Evolutionary conservation across 192 early-diverging fungal genomes (phyloP), one percentile per base, ranked within the genome.

Genomic region (Radiomyces spectabilis): DNA sequence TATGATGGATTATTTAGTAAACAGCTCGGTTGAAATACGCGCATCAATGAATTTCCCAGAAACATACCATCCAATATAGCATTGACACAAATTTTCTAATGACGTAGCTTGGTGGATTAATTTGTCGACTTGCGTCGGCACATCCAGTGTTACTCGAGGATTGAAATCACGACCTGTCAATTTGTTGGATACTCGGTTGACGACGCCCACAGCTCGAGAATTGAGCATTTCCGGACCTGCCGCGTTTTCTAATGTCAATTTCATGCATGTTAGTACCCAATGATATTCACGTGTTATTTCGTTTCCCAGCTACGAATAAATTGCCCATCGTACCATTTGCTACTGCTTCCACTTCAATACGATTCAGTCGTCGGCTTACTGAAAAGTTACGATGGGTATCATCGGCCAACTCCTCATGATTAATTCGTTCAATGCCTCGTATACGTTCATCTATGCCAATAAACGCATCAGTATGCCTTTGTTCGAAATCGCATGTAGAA

Each of bases 101-200:
- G 85, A 88, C 1, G 84, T 93, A 3, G 95, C 93, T 69, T 96
- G 89, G 51, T 82, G 68, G 19, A 98, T 94, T 44, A 98, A 69
- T 42, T 82, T 83, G 38, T 95, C 82, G 1, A 98, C 91, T 68
- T 98, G 95, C 4, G 79, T 81, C 0, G 77, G 77, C 0, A 93
- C 89, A 55, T 90, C 85, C 51, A 98, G 61, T 0, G 80, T 77
- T 35, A 78, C 73, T 41, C 89, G 79, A 1, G 84, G 79, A 41
- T 91, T 87, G 61, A 98, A 98, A 58, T 98, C 95, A 40, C 85
- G 83, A 34, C 95, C 95, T 6, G 89, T 90, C 44, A 98, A 75
- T 73, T 98, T 98, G 78, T 92, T 93, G 37, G 79, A 83, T 19
- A 98, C 90, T 5, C 95, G 81, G 42, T 84, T 87, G 29, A 98